These are phyloP conservation scores for Boletus tylopilopsis DNA, from an alignment of 768 basidiomycete genomes.

Conservation along the genomic window DNA sequence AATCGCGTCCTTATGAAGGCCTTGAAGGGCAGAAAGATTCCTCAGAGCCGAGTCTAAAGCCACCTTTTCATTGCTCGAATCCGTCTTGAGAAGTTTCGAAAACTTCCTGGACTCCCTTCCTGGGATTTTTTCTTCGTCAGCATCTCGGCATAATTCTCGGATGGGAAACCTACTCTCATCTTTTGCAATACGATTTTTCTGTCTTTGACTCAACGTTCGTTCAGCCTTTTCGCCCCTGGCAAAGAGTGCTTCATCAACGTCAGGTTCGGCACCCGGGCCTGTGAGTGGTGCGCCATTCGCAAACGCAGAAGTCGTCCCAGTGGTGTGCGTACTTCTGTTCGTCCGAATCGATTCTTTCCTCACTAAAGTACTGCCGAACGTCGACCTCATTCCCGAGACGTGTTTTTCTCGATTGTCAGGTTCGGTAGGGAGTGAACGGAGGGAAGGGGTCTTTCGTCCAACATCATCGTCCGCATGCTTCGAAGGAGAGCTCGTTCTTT, in stretches of 20 bases:
- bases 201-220: slow-evolving; percentile 43
- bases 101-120: slow-evolving; percentile 58
- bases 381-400: not conserved
- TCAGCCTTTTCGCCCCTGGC: slow-evolving; percentile 47
- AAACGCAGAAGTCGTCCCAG: slow-evolving; percentile 35
- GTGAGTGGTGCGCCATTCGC: slow-evolving; percentile 52
- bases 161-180: slow-evolving; percentile 42
- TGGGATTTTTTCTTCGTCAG: slow-evolving; percentile 21
- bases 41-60: slow-evolving; percentile 57
- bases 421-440: slow-evolving; percentile 24
- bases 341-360: slow-evolving; percentile 25
- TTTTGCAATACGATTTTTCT: slow-evolving; percentile 49
- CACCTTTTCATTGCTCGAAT: slow-evolving; percentile 64
- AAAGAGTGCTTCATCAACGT: slow-evolving; percentile 39
- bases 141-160: not conserved
- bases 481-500: not conserved
- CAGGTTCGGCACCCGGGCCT: slow-evolving; percentile 43
- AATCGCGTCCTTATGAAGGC: slow-evolving; percentile 62
- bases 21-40: slow-evolving; percentile 65
- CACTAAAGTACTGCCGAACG: not conserved
- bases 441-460: slow-evolving; percentile 11
- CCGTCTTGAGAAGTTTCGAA: slow-evolving; percentile 66
- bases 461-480: not conserved
- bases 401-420: slow-evolving; percentile 3
- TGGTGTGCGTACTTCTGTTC: slow-evolving; percentile 15